These are phyloP conservation scores for Scleroderma bovista DNA, from an alignment of 768 basidiomycete species.

Conservation along the genomic window DNA sequence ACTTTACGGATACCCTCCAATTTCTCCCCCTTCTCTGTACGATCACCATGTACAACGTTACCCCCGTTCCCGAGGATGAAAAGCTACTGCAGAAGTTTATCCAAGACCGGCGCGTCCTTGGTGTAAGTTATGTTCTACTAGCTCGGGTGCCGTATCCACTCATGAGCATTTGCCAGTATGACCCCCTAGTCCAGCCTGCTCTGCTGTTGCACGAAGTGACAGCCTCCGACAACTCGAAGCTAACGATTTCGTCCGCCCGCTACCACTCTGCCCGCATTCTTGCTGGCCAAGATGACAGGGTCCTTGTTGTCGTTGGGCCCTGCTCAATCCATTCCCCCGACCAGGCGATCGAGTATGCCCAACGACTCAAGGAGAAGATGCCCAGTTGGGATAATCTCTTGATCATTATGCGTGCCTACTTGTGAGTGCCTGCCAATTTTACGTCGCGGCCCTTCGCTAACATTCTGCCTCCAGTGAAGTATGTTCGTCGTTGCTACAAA, in stretches of 20 bases:
- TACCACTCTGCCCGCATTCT: slow-evolving; percentile 74
- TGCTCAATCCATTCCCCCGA: slow-evolving; percentile 91
- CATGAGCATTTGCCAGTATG: slow-evolving; percentile 49
- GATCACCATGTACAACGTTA: slow-evolving; percentile 37
- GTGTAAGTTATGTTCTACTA: slow-evolving; percentile 40
- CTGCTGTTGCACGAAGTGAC: slow-evolving; percentile 84
- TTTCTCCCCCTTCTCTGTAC: background rate
- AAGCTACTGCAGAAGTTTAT: slow-evolving; percentile 66
- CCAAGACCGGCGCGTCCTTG: slow-evolving; percentile 75
- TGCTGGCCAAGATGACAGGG: slow-evolving; percentile 76
- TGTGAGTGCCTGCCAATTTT: slow-evolving; percentile 50
- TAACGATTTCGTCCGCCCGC: slow-evolving; percentile 76
- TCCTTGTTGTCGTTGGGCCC: slow-evolving; percentile 91
- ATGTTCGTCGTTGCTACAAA: background rate
- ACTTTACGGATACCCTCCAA: too few relatives aligned
- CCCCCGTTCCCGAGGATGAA: slow-evolving; percentile 62
- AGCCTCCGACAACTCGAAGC: slow-evolving; percentile 56
- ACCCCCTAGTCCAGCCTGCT: slow-evolving; percentile 92
- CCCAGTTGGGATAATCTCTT: slow-evolving; percentile 68
- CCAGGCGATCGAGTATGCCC: slow-evolving; percentile 80
- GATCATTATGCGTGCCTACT: slow-evolving; percentile 96
- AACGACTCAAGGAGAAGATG: slow-evolving; percentile 62
- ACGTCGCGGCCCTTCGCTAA: slow-evolving; percentile 6
- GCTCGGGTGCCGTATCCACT: background rate
- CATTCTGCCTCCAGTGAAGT: slow-evolving; percentile 38